Base-by-base conservation (phyloP, 106 monocot genomes). In the Dendrobium huoshanense region DNA sequence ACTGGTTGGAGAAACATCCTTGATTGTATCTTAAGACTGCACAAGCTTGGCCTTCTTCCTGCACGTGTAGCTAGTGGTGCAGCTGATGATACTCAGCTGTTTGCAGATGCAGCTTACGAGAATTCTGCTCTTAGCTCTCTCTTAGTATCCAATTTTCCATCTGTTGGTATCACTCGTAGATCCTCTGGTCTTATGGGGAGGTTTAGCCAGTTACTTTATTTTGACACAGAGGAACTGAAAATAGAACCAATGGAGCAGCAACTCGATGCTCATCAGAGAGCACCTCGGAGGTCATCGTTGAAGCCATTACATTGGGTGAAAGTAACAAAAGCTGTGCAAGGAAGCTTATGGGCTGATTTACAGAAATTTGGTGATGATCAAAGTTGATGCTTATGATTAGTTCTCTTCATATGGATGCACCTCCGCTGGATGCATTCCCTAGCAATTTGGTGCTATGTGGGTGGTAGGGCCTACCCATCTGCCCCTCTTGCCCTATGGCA, bases 251-350 rank as follows among this genome's bases (percentile, higher is more conserved):
- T 84, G 8, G 93, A 93, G 56, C 84, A 93, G 81, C 93, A 90
- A 74, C 83, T 93, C 19, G 88, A 86, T 54, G 86, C 88, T 56
- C 93, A 84, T 18, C 84, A 80, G 74, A 86, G 85, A 37, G 81
- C 88, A 74, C 81, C 92, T 77, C 84, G 90, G 15, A 89, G 81
- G 84, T 82, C 91, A 74, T 86, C 85, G 27, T 77, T 99, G 80
- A 99, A 99, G 80, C 95, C 95, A 73, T 78, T 99, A 75, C 99
- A 99, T 77, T 99, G 99, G 99, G 90, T 99, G 54, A 99, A 95
- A 88, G 95, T 99, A 37, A 88, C 95, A 78, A 87, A 95, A 85
- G 93, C 93, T 64, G 85, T 90, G 18, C 95, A 99, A 85, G 99
- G 95, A 83, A 99, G 95, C 80, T 89, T 99, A 45, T 99, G 99